Percentiles rank a stretch among this genome's conserved stretches.
phyloP scores from a whole-genome alignment of 306 rosid genomes.

The Sicyos edulis region DNA sequence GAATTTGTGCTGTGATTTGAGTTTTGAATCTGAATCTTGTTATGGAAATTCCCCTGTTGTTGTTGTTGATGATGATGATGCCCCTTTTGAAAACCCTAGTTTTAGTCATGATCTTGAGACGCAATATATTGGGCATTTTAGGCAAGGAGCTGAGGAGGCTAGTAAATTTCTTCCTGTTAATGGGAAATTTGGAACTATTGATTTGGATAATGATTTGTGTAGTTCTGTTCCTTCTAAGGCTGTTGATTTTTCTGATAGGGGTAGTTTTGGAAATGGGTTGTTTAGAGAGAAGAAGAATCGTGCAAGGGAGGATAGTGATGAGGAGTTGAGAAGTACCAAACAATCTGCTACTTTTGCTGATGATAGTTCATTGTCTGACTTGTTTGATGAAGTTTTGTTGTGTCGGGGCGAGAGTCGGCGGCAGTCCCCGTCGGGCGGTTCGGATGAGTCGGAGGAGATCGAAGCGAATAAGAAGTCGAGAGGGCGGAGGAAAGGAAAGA shows the following conservation, averaged over 20 bases:
- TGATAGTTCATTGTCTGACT: conserved; percentile 29
- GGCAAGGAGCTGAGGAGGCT: conserved; percentile 3
- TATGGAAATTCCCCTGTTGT: conserved; percentile 11
- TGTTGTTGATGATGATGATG: not conserved
- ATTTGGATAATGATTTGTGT: not conserved
- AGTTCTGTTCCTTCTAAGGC: conserved; percentile 6
- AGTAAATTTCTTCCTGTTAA: conserved; percentile 21
- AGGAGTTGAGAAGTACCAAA: conserved; percentile 30
- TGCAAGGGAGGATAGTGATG: conserved; percentile 19
- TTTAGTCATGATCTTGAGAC: conserved; percentile 27
- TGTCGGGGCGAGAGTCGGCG: conserved; percentile 16
- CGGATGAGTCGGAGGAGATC: not conserved
- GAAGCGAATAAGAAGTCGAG: conserved; percentile 23
- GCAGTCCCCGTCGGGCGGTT: conserved; percentile 7
- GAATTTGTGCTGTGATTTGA: conserved; percentile 21
- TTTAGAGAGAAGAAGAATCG: conserved; percentile 28
- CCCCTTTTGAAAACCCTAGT: not conserved
- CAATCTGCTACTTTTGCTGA: conserved; percentile 26
- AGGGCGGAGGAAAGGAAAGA: conserved; percentile 20
- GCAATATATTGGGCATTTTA: conserved; percentile 20
- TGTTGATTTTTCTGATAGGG: conserved; percentile 6
- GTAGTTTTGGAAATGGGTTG: not conserved
- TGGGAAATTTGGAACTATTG: conserved; percentile 14
- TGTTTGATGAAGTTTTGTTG: conserved; percentile 32
- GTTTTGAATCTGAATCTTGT: conserved; percentile 18